These are phyloP conservation scores for Solanum sejunctum DNA, from an alignment of 257 asterid species.

Conservation along the genomic window DNA sequence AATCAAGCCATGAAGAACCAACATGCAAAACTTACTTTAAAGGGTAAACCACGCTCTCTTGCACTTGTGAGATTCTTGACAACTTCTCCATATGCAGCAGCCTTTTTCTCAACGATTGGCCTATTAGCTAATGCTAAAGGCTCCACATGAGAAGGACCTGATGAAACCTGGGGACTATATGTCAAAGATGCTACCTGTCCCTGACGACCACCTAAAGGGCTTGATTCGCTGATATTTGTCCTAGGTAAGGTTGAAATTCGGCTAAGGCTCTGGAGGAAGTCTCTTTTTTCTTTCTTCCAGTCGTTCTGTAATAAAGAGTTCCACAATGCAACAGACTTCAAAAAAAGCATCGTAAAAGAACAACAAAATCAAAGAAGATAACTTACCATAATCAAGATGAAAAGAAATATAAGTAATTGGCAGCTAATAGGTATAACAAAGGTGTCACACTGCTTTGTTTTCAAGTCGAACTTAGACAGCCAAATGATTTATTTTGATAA, in stretches of 20 bases:
- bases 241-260: constrained; percentile 80
- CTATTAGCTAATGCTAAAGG: constrained; percentile 43
- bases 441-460: background rate
- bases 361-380: background rate
- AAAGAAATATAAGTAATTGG: background rate
- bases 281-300: constrained; percentile 87
- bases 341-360: background rate
- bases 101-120: constrained; percentile 63
- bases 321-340: background rate
- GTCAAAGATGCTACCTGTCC: constrained; percentile 55
- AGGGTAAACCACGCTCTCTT: constrained; percentile 61
- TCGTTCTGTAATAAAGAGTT: constrained; percentile 57
- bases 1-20: background rate
- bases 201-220: constrained; percentile 33
- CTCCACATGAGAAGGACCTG: constrained; percentile 45
- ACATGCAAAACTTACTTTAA: constrained; percentile 37
- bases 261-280: constrained; percentile 80
- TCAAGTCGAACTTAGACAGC: background rate
- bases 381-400: background rate
- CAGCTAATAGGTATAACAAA: background rate
- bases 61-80: constrained; percentile 81
- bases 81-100: constrained; percentile 69
- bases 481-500: background rate
- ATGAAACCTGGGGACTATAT: constrained; percentile 52
- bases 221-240: constrained; percentile 39